Conservation (phyloP, 2,329 filamentous ascomycete genomes). For the Fusarium citri region DNA sequence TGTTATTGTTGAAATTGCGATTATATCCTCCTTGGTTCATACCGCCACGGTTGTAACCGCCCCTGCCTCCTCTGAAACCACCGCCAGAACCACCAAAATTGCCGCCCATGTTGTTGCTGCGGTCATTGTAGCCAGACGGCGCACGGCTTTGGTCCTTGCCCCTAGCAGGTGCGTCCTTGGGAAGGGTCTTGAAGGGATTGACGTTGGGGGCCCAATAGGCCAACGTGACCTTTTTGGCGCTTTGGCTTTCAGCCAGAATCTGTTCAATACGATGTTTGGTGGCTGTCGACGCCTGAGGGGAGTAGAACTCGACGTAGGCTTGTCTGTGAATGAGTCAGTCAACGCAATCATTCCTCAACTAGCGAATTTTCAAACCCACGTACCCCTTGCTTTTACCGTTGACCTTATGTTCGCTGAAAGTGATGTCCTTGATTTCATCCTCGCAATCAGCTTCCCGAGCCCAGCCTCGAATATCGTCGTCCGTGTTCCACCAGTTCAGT, state of each 20-base stretch:
- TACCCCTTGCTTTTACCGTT: constrained; percentile 99
- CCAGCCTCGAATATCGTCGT: constrained; percentile 94
- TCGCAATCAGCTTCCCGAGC: constrained; percentile 82
- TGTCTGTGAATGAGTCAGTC: constrained; percentile 57
- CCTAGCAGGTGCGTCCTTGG: constrained; percentile 80
- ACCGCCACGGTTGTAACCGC: constrained; percentile 57
- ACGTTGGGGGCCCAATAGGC: constrained; percentile 79
- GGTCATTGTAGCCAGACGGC: constrained; percentile 62
- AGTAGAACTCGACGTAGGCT: constrained; percentile 87
- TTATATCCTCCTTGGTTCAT: constrained; percentile 61
- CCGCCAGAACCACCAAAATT: constrained; percentile 66
- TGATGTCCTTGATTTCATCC: constrained; percentile 88
- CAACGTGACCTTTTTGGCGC: constrained; percentile 76
- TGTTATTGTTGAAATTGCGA: constrained; percentile 57
- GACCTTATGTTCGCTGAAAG: constrained; percentile 98
- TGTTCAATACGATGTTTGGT: constrained; percentile 84
- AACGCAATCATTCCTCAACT: background rate
- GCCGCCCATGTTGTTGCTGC: constrained; percentile 53
- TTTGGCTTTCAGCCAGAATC: constrained; percentile 62
- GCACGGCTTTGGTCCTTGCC: constrained; percentile 72
- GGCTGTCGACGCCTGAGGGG: constrained; percentile 85
- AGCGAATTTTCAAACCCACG: background rate
- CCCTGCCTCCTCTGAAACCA: constrained; percentile 66
- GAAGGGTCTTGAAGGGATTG: constrained; percentile 91
- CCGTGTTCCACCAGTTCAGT: constrained; percentile 95